These are phyloP conservation scores for Verbascum thapsus DNA, from an alignment of 257 asterid species.

Conservation along the genomic window DNA sequence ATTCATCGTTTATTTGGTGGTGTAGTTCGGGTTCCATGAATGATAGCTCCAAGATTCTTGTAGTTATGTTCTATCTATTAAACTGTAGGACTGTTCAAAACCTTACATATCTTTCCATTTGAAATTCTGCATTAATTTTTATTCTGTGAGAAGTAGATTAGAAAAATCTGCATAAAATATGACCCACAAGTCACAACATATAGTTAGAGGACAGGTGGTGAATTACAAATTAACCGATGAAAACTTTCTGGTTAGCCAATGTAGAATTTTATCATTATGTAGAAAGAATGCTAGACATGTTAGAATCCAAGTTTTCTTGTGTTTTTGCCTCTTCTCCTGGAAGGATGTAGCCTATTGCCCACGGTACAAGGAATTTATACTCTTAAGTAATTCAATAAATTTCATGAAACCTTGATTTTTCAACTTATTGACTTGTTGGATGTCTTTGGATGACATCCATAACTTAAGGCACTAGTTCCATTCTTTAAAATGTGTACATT, in stretches of 20 bases:
- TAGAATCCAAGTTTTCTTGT: constrained; percentile 8
- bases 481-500: constrained; percentile 13
- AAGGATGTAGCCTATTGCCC: constrained; percentile 3
- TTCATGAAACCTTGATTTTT: neutral
- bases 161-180: neutral
- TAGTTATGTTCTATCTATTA: neutral
- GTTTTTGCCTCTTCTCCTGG: too few species aligned
- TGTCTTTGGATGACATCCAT: constrained; percentile 10
- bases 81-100: neutral
- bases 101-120: neutral
- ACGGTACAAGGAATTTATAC: neutral
- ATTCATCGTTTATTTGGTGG: neutral
- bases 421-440: constrained; percentile 11
- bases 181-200: neutral
- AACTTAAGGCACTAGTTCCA: constrained; percentile 5
- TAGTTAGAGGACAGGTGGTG: constrained; percentile 1
- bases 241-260: constrained; percentile 3
- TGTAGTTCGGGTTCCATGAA: neutral
- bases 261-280: constrained; percentile 4
- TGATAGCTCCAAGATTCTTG: neutral
- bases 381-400: constrained; percentile 4
- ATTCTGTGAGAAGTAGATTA: neutral
- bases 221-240: neutral
- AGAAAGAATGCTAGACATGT: constrained; percentile 1
- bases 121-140: neutral